A percentile compares a stretch with the other conserved stretches of the same genome.
phyloP scores from a whole-genome alignment of 257 asterid genomes.

The Solanum bukasovii region DNA sequence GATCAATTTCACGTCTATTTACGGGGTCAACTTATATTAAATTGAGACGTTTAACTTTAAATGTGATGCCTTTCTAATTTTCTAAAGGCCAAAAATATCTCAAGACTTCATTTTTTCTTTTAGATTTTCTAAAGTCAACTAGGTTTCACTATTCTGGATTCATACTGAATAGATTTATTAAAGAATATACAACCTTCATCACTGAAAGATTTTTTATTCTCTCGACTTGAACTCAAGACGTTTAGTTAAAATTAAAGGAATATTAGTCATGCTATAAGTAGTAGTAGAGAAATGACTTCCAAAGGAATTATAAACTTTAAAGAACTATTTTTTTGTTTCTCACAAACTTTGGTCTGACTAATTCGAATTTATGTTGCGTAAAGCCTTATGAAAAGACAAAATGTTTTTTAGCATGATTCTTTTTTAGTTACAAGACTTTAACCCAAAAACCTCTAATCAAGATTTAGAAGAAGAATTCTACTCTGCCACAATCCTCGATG shows the following conservation, averaged over 20 bases:
- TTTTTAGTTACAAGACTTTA: not conserved
- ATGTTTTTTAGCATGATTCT: not conserved
- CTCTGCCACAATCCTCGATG: not conserved
- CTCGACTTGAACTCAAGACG: not conserved
- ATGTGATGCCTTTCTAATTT: not conserved
- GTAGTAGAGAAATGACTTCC: not conserved
- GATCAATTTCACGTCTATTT: not conserved
- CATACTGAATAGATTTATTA: not conserved
- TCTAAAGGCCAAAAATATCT: not conserved
- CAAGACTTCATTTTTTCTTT: not conserved
- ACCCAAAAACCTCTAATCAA: not conserved
- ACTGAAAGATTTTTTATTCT: not conserved
- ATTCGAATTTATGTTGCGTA: not conserved
- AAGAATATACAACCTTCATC: not conserved
- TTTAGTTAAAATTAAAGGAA: not conserved
- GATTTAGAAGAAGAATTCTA: not conserved
- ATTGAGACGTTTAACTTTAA: not conserved
- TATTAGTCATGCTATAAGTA: not conserved
- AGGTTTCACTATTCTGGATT: not conserved
- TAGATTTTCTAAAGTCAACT: not conserved
- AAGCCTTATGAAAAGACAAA: not conserved
- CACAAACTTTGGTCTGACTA: not conserved
- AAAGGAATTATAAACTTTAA: not conserved
- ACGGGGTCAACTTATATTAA: not conserved
- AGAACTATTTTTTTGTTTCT: not conserved